phyloP scores from a whole-genome alignment of 2,329 filamentous ascomycete genomes.

The Alternaria gaisen region DNA sequence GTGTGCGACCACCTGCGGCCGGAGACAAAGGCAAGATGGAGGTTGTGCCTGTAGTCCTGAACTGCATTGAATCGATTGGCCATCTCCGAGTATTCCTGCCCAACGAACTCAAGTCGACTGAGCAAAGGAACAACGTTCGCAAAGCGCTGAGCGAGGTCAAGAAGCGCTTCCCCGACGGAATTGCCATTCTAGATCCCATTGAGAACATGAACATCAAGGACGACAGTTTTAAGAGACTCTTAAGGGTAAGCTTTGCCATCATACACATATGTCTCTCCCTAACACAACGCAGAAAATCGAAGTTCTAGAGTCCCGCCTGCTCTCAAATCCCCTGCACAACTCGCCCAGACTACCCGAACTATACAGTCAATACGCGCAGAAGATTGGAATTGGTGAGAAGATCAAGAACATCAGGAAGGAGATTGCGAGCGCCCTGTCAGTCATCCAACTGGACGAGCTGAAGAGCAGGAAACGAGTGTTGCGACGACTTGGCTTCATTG shows the following conservation, averaged over 20 bases:
- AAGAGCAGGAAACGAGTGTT: constrained; percentile 96
- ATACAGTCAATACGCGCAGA: constrained; percentile 86
- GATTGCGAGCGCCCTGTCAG: constrained; percentile 83
- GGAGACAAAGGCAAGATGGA: constrained; percentile 77
- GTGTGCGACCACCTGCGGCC: constrained; percentile 66
- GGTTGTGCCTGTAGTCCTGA: constrained; percentile 85
- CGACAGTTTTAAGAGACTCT: constrained; percentile 89
- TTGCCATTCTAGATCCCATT: constrained; percentile 88
- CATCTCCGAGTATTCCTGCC: constrained; percentile 86
- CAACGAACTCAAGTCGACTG: constrained; percentile 72
- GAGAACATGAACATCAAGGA: constrained; percentile 96
- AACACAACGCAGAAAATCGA: constrained; percentile 81
- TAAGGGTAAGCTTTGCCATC: constrained; percentile 61
- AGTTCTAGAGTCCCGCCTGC: constrained; percentile 87
- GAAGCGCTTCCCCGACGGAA: constrained; percentile 88
- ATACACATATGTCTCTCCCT: constrained; percentile 2
- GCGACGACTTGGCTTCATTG: constrained; percentile 92
- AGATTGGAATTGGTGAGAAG: constrained; percentile 77
- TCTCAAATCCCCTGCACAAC: constrained; percentile 90
- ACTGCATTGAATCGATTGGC: constrained; percentile 83
- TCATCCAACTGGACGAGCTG: constrained; percentile 93
- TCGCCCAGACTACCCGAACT: constrained; percentile 84
- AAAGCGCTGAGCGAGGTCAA: constrained; percentile 80
- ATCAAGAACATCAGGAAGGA: constrained; percentile 90
- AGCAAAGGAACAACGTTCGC: constrained; percentile 74